Conservation (phyloP, 768 basidiomycete species). For the Austroboletus festivus region DNA sequence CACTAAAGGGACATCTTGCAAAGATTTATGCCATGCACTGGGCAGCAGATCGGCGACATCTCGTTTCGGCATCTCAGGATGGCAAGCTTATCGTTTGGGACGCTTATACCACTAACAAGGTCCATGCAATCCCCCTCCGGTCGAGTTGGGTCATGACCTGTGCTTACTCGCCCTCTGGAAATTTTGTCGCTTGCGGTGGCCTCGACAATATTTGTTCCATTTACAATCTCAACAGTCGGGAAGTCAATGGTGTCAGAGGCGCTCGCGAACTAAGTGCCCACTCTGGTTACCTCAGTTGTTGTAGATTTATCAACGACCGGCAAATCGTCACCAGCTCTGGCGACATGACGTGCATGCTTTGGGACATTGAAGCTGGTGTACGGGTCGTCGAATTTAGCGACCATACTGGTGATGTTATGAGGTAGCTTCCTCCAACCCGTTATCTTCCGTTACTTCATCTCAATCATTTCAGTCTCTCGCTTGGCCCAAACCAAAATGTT, state of each 20-base stretch:
- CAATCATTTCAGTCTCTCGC: slow-evolving; percentile 65
- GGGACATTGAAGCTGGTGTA: slow-evolving; percentile 98
- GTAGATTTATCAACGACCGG: slow-evolving; percentile 96
- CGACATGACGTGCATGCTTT: slow-evolving; percentile 99
- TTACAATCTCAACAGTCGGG: slow-evolving; percentile 86
- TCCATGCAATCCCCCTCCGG: slow-evolving; percentile 96
- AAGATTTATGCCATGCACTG: slow-evolving; percentile 99
- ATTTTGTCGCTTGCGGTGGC: slow-evolving; percentile 97
- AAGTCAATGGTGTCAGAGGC: slow-evolving; percentile 73
- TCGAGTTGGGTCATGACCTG: slow-evolving; percentile 99
- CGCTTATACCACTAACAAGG: slow-evolving; percentile 99
- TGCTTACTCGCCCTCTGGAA: slow-evolving; percentile 95
- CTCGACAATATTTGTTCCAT: slow-evolving; percentile 99
- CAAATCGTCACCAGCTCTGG: slow-evolving; percentile 98
- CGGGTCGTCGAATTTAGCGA: slow-evolving; percentile 98
- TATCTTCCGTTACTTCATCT: slow-evolving; percentile 9
- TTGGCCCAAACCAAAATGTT: slow-evolving; percentile 89
- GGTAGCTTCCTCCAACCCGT: slow-evolving; percentile 44
- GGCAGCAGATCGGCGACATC: slow-evolving; percentile 94
- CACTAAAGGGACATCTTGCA: slow-evolving; percentile 94
- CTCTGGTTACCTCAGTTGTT: slow-evolving; percentile 97
- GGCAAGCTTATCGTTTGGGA: slow-evolving; percentile 99
- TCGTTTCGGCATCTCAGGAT: slow-evolving; percentile 99
- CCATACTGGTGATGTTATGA: slow-evolving; percentile 99
- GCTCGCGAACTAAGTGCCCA: slow-evolving; percentile 96